Conservation (phyloP, 1,284 basidiomycete species). For the Puccinia coronata region DNA sequence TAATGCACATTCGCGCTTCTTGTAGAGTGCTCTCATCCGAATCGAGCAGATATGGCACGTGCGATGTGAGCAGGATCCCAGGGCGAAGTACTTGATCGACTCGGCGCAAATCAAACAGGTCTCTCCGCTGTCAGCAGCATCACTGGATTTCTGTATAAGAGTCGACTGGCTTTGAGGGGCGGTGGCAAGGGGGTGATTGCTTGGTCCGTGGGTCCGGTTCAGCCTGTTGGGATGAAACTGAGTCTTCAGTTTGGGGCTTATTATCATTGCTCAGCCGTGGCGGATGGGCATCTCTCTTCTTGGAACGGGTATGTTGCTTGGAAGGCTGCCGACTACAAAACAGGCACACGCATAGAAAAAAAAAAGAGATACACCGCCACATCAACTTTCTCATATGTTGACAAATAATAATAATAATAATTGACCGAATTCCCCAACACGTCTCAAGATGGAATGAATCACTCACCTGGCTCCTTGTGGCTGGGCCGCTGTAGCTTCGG, state of each 20-base stretch:
- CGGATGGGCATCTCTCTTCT: slow-evolving; percentile 5
- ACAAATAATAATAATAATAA: too few species aligned
- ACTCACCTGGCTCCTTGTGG: slow-evolving; percentile 14
- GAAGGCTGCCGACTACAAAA: background rate
- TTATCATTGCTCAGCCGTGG: background rate
- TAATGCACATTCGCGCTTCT: slow-evolving; percentile 81
- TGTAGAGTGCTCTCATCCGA: slow-evolving; percentile 88
- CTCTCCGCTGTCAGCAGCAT: slow-evolving; percentile 55
- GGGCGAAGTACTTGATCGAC: slow-evolving; percentile 82
- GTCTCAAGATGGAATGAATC: background rate
- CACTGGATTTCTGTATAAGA: background rate
- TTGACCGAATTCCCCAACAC: too few species aligned
- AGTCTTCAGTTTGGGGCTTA: slow-evolving; percentile 4
- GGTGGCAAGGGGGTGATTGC: background rate
- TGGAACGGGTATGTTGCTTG: background rate
- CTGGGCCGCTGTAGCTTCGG: background rate
- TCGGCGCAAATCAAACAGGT: slow-evolving; percentile 96
- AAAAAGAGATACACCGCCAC: background rate
- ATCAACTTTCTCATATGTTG: too few species aligned
- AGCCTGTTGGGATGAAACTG: background rate
- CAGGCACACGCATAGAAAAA: background rate
- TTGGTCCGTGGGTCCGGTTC: background rate
- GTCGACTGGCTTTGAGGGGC: background rate
- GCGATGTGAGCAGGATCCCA: slow-evolving; percentile 87
- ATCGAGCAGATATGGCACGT: slow-evolving; percentile 91